Evolutionary conservation across 2,329 filamentous ascomycete genomes (phyloP), one percentile per base, ranked within the genome.

Genomic region (Catunica adiposa): DNA sequence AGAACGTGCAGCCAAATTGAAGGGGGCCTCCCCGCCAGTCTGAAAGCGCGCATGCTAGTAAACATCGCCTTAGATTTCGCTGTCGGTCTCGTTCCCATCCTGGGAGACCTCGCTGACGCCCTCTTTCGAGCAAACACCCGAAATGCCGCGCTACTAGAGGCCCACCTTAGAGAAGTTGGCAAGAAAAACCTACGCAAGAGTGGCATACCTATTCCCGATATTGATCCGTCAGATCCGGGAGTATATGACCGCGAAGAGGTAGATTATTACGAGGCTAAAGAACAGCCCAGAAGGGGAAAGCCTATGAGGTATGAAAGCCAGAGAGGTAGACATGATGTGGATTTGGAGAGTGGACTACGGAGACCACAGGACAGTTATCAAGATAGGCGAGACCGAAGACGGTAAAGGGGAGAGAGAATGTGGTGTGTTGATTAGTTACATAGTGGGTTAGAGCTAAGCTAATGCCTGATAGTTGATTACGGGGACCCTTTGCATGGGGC

Each of bases 11-110:
- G 75, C 59, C 76, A 83, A 59, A 74, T 94, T 51, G 84, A 94
- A 54, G 86, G 86, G 52, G 86, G 86, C 14, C 77, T 97, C 3
- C 83, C 83, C 1, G 61, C 67, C 3, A 64, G 67, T 8, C 68
- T 90, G 52, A 73, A 78, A 56, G 66, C 76, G 26, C 76, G 76
- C 64, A 97, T 98, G 92, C 67, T 89, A 60, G 68, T 89, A 64
- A 94, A 95, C 68, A 78, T 96, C 56, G 63, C 76, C 2, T 58
- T 89, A 42, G 86, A 94, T 64, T 86, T 92, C 62, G 66, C 76
- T 38, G 72, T 89, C 34, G 87, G 86, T 4, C 69, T 92, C 2
- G 72, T 90, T 0, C 86, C 86, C 0, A 78, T 90, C 59, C 60
- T 88, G 0, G 86, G 86, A n/a, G 86, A 90, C 63, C 58, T 90